Conservation (phyloP, 2,329 filamentous ascomycete genomes). For the Paraconiothyrium brasiliense region DNA sequence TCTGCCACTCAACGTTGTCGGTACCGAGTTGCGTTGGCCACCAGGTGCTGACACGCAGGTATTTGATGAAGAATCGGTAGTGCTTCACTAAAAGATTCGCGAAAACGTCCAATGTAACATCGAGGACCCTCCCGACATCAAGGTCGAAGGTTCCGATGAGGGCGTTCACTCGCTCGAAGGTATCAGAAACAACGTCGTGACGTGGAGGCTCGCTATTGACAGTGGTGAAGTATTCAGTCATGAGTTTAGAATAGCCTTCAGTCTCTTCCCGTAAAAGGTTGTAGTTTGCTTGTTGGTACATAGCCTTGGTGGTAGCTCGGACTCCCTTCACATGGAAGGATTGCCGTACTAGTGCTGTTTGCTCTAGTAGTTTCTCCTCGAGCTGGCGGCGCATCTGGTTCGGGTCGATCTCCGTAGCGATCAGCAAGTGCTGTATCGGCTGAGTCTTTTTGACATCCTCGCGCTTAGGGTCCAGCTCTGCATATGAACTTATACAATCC, state of each 20-base stretch:
- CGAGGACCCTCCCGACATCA: conserved; percentile 91
- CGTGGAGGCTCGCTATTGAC: conserved; percentile 78
- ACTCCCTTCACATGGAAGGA: conserved; percentile 86
- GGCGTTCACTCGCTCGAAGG: conserved; percentile 91
- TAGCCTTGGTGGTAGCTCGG: conserved; percentile 87
- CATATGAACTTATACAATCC: conserved; percentile 81
- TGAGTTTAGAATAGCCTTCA: conserved; percentile 94
- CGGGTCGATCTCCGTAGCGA: conserved; percentile 76
- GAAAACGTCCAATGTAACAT: conserved; percentile 94
- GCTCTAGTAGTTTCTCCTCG: conserved; percentile 79
- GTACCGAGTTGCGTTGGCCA: conserved; percentile 78
- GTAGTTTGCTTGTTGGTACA: conserved; percentile 97
- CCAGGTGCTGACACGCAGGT: conserved; percentile 92
- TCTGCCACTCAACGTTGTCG: conserved; percentile 58
- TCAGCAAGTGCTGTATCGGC: conserved; percentile 72
- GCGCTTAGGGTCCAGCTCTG: conserved; percentile 41
- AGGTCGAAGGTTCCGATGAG: conserved; percentile 97
- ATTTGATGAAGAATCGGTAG: conserved; percentile 92
- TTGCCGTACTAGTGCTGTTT: conserved; percentile 82
- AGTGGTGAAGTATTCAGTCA: conserved; percentile 94
- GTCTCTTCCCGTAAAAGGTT: conserved; percentile 95
- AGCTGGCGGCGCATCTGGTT: conserved; percentile 80
- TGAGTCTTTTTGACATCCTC: conserved; percentile 67
- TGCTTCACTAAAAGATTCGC: conserved; percentile 93
- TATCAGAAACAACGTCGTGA: conserved; percentile 79